Evolutionary conservation across 306 rosid genomes (phyloP), one percentile per base, ranked within the genome.

Genomic region (Datisca glomerata): DNA sequence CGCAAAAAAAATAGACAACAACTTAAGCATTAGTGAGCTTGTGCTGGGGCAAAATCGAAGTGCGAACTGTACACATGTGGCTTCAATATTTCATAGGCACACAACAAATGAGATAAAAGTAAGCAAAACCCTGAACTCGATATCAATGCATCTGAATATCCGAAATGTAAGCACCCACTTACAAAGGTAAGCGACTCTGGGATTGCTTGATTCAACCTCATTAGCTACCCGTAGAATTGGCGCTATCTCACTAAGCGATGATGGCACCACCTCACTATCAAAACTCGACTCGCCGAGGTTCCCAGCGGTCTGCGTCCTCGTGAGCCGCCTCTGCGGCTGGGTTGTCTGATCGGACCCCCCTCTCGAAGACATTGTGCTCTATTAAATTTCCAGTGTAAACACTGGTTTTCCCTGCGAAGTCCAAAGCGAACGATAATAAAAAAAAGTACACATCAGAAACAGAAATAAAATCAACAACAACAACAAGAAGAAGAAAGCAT

Each of bases 181-280:
- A 89, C 97, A 89, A 49, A 89, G 83, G 77, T 89, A 89, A 49
- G 97, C 89, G 43, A 89, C 97, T 57, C 97, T 79, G 7, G 95
- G 86, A 57, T 89, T 89, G 50, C 85, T 71, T 51, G 85, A 52
- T 53, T 89, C 97, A 1, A 89, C 95, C 67, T 89, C 97, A 70
- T 89, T 89, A 42, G 97, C 97, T 49, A 89, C 95, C 13, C 97
- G 95, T 43, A 89, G 97, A 71, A 89, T 83, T 3, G 95, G 94
- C 2, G 97, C 97, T 20, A 89, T 83, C 59, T 89, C 86, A 0
- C 70, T 79, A 0, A 89, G 97, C 12, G 97, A 77, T 0, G 97
- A 89, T n/a, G 97, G 97, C 40, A 89, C 97, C 1, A 83, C 79
- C 68, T 83, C 97, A 51, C 97, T 83, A 45, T 89, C 93, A 27